These are phyloP conservation scores for Jimgerdemannia lactiflua DNA, from an alignment of 192 early-diverging fungal genomes.

Conservation along the genomic window DNA sequence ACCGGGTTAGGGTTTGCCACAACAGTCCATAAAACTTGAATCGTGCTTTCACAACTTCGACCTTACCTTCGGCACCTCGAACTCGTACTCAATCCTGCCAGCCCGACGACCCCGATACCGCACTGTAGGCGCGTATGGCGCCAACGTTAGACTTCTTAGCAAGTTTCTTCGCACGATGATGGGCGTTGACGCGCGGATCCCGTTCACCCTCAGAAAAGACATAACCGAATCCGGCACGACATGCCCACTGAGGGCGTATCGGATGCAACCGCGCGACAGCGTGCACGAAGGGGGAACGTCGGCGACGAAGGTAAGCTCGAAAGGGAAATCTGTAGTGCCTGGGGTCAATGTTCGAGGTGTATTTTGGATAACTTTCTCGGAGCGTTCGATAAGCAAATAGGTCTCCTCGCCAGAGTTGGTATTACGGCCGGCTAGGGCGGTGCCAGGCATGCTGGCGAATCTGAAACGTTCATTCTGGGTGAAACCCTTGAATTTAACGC, in stretches of 20 bases:
- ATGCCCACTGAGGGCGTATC: not conserved
- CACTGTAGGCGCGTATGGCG: not conserved
- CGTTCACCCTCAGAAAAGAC: not conserved
- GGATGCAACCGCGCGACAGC: not conserved
- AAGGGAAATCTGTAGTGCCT: not conserved
- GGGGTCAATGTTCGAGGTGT: not conserved
- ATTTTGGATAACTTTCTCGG: not conserved
- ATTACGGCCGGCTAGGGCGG: not conserved
- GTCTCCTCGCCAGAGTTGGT: not conserved
- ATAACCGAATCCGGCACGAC: not conserved
- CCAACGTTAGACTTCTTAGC: not conserved
- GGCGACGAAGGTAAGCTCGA: not conserved
- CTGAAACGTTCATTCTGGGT: conserved; percentile 1
- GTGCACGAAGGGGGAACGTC: not conserved
- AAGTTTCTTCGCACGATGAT: not conserved
- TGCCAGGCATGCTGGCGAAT: not conserved
- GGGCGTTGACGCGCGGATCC: not conserved
- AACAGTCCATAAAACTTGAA: too few species aligned
- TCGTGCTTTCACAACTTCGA: too few species aligned
- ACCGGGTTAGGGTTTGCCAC: too few species aligned
- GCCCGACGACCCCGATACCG: not conserved
- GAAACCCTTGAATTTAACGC: conserved; percentile 33
- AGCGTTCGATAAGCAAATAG: not conserved
- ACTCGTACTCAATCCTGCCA: not conserved
- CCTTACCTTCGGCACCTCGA: conserved; percentile 2